Evolutionary conservation across 2,329 filamentous ascomycete genomes (phyloP).

Genomic region (Fusarium humuli): DNA sequence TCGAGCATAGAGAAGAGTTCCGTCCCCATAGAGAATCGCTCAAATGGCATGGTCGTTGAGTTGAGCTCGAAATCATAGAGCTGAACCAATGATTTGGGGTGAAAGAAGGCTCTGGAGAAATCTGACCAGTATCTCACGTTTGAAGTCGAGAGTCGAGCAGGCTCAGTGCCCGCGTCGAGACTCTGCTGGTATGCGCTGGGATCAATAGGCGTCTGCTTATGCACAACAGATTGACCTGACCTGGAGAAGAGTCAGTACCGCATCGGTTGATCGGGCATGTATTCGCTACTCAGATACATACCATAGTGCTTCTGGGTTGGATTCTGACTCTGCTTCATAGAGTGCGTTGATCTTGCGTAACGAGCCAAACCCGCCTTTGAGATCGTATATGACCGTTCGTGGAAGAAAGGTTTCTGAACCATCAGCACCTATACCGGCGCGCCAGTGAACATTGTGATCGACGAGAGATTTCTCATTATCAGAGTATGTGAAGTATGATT

Average conservation of each 20-base stretch:
- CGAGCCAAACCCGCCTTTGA: slow-evolving; percentile 93
- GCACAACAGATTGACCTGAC: slow-evolving; percentile 75
- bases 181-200: slow-evolving; percentile 82
- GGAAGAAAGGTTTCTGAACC: slow-evolving; percentile 93
- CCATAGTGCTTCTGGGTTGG: slow-evolving; percentile 51
- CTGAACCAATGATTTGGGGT: slow-evolving; percentile 88
- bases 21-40: slow-evolving; percentile 87
- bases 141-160: slow-evolving; percentile 73
- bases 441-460: slow-evolving; percentile 80
- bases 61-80: slow-evolving; percentile 88
- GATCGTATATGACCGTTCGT: slow-evolving; percentile 90
- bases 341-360: slow-evolving; percentile 88
- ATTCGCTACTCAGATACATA: slow-evolving; percentile 32
- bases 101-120: slow-evolving; percentile 91
- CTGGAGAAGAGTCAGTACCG: slow-evolving; percentile 52
- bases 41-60: slow-evolving; percentile 84
- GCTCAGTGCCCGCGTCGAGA: slow-evolving; percentile 77
- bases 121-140: slow-evolving; percentile 97
- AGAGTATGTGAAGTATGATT: slow-evolving; percentile 96
- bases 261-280: too few relatives aligned
- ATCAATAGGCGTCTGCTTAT: slow-evolving; percentile 74
- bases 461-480: slow-evolving; percentile 54
- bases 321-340: slow-evolving; percentile 70
- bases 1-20: slow-evolving; percentile 80
- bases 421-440: slow-evolving; percentile 83